Percentiles rank a stretch among this genome's conserved stretches.
Evolutionary conservation across 2,329 filamentous ascomycete species (phyloP).

Genomic region (Sclerotinia sclerotiorum): DNA sequence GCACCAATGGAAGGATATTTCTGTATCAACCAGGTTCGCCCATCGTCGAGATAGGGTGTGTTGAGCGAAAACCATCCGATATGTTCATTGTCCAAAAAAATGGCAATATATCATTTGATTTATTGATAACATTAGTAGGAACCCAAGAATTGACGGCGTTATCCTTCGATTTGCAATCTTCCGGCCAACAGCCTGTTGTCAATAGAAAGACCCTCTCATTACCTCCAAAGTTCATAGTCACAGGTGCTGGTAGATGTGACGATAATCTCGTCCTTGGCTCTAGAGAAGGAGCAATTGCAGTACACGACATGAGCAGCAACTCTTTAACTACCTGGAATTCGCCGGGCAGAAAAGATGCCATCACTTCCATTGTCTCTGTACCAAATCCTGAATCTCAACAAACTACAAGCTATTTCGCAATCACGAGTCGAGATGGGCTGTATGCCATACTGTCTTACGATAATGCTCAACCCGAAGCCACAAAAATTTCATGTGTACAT

Average conservation of each 20-base stretch:
- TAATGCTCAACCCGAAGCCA: background rate
- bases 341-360: slow-evolving; percentile 52
- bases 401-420: slow-evolving; percentile 56
- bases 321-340: slow-evolving; percentile 29
- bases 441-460: slow-evolving; percentile 59
- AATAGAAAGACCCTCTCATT: slow-evolving; percentile 21
- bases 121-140: slow-evolving; percentile 8
- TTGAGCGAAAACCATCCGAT: slow-evolving; percentile 36
- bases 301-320: slow-evolving; percentile 43
- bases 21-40: slow-evolving; percentile 27
- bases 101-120: background rate
- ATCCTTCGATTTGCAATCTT: background rate
- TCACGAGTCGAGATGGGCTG: slow-evolving; percentile 74
- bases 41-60: slow-evolving; percentile 29
- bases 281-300: slow-evolving; percentile 52
- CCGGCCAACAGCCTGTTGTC: no score
- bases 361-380: slow-evolving; percentile 64
- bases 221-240: slow-evolving; percentile 51
- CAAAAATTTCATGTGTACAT: slow-evolving; percentile 54
- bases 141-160: slow-evolving; percentile 13
- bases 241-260: slow-evolving; percentile 47
- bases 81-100: slow-evolving; percentile 36
- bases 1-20: slow-evolving; percentile 44
- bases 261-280: slow-evolving; percentile 53
- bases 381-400: slow-evolving; percentile 41